These are phyloP conservation scores for Thymus mandschuricus DNA, from an alignment of 257 asterid genomes.

Conservation along the genomic window DNA sequence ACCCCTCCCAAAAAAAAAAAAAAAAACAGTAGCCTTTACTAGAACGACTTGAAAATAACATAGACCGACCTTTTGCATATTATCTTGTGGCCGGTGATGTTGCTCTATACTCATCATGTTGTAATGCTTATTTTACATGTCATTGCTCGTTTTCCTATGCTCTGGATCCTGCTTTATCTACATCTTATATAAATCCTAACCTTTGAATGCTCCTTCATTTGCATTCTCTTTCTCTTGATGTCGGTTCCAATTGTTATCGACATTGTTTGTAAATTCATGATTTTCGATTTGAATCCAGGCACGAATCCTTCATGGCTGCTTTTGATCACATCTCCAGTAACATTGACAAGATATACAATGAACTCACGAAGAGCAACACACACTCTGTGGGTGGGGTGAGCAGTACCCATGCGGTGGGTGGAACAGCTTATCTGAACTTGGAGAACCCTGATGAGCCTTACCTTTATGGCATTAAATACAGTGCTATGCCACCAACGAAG, in stretches of 20 bases:
- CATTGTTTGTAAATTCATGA: conserved; percentile 11
- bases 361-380: conserved; percentile 79
- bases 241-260: conserved; percentile 13
- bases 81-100: not conserved
- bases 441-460: conserved; percentile 96
- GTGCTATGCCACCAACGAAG: conserved; percentile 99
- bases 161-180: not conserved
- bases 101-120: not conserved
- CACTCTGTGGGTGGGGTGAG: conserved; percentile 61
- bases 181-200: conserved; percentile 4
- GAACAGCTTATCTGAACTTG: conserved; percentile 89
- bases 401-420: conserved; percentile 91
- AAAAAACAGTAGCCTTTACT: not conserved
- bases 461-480: conserved; percentile 88
- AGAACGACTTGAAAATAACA: conserved; percentile 1
- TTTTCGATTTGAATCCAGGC: conserved; percentile 51
- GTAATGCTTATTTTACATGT: conserved; percentile 3
- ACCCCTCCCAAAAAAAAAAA: not conserved
- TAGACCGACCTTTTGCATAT: conserved; percentile 2
- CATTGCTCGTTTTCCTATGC: not conserved
- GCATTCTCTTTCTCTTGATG: conserved; percentile 13
- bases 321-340: conserved; percentile 79
- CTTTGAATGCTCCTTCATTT: conserved; percentile 11
- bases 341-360: conserved; percentile 91
- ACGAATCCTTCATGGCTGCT: conserved; percentile 86